Base-by-base conservation (phyloP, 495 filamentous ascomycete genomes). In the Xylaria venustula region DNA sequence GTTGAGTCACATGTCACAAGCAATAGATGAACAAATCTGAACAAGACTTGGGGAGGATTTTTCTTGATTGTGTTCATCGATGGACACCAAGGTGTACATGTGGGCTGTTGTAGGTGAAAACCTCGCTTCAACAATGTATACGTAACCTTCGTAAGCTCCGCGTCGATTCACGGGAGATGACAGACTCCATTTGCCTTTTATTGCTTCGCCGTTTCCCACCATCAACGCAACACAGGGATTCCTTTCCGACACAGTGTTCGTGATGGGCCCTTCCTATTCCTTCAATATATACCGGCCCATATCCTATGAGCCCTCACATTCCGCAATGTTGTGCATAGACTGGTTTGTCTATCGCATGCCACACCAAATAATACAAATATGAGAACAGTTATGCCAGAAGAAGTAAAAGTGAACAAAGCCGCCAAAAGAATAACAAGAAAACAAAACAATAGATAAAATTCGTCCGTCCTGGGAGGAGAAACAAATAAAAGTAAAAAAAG, bases 141-240 rank as follows among this genome's bases (percentile, higher is more conserved):
- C 68, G 64, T 71, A 61, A 71, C 66, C 58, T 68, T 71, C 68
- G 68, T 71, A 62, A 70, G 62, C 52, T 65, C 58, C 64, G 61
- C 56, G 53, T 68, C 58, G 42, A 60, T 45, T 60, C 60, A 61
- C 58, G 41, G 48, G 26, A 46, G 37, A 60, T 37, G 58, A 53
- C 12, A 45, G 23, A n/a, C 34, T 52, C 32, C 30, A 20, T 34
- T 26, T 40, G 25, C 37, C 58, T 19, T 14, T 26, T 28, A 41
- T 37, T 19, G 40, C 58, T 46, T 46, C 25, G 37, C 58, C 41
- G 23, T 36, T 46, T 46, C 53, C 53, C 54, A 2, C 25, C 20
- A 41, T 15, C 42, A n/a, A n/a, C n/a, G n/a, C 45, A 19, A 49
- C 17, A n/a, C 36, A 36, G 28, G 15, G 0, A 52, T 20, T 23